Evolutionary conservation across 306 rosid genomes (phyloP).

Genomic region (Acacia melanoxylon): DNA sequence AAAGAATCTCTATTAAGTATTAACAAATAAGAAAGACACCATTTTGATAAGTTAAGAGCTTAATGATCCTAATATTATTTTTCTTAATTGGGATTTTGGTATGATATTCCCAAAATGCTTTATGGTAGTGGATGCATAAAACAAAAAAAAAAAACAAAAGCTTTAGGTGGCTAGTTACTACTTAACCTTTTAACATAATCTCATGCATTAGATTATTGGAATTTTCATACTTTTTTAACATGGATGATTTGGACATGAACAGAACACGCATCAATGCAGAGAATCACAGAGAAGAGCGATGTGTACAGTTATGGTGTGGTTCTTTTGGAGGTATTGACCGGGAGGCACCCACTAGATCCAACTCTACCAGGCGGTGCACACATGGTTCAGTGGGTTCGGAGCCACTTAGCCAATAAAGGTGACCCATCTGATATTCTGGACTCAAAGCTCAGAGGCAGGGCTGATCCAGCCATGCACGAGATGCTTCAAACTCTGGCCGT

Average conservation of each 20-base stretch:
- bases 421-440: slow-evolving; percentile 73
- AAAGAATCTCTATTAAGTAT: no score
- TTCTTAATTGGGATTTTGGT: no score
- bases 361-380: slow-evolving; percentile 72
- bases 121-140: no score
- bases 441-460: slow-evolving; percentile 70
- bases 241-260: slow-evolving; percentile 12
- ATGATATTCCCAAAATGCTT: no score
- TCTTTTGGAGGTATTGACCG: slow-evolving; percentile 82
- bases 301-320: slow-evolving; percentile 89
- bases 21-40: no score
- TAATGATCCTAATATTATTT: no score
- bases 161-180: no score
- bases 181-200: no score
- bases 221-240: not conserved
- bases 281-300: slow-evolving; percentile 77
- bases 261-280: slow-evolving; percentile 85
- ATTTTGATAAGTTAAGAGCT: no score
- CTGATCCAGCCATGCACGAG: slow-evolving; percentile 84
- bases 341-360: slow-evolving; percentile 95
- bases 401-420: slow-evolving; percentile 57
- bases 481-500: slow-evolving; percentile 93
- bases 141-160: no score
- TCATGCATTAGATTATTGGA: not conserved
- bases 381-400: slow-evolving; percentile 92